These are phyloP conservation scores for Wickerhamiella occidentalis DNA, from an alignment of 805 yeast species.

Conservation along the genomic window DNA sequence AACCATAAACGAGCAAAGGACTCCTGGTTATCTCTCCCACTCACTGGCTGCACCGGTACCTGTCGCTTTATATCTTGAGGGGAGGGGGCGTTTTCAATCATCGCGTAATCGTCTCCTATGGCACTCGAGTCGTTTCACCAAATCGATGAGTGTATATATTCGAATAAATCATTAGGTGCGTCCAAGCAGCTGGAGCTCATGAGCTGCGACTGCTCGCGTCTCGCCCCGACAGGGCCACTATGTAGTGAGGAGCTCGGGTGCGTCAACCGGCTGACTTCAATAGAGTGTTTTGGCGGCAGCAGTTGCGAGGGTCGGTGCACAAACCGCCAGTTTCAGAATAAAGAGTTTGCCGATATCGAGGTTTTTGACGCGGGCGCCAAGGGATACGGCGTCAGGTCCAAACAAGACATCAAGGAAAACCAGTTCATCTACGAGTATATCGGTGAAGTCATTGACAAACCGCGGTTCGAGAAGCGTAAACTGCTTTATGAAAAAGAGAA, in stretches of 20 bases:
- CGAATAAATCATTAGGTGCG: constrained; percentile 48
- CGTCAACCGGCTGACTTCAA: constrained; percentile 81
- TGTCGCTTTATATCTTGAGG: too few relatives aligned
- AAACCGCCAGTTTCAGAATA: constrained; percentile 78
- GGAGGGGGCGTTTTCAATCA: not conserved
- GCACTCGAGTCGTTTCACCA: constrained; percentile 33
- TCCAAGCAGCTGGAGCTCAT: constrained; percentile 70
- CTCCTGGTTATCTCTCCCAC: too few relatives aligned
- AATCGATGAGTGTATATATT: constrained; percentile 50
- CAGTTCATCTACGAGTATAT: constrained; percentile 82
- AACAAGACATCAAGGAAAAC: constrained; percentile 42
- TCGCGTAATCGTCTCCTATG: constrained; percentile 19
- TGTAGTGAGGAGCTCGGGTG: constrained; percentile 83
- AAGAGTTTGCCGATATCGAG: constrained; percentile 60
- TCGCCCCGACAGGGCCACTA: constrained; percentile 37
- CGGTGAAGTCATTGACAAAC: constrained; percentile 85
- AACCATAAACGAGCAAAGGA: too few relatives aligned
- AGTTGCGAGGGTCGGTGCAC: constrained; percentile 51
- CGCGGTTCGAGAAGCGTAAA: constrained; percentile 62
- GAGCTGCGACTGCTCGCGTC: constrained; percentile 75
- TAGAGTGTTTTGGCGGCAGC: constrained; percentile 69
- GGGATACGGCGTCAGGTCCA: constrained; percentile 83
- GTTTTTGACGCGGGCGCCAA: constrained; percentile 74
- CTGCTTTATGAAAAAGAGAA: constrained; percentile 46
- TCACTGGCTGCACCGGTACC: too few relatives aligned